Evolutionary conservation across 768 basidiomycete species (phyloP).

Genomic region (Leccinum aurantiacum): DNA sequence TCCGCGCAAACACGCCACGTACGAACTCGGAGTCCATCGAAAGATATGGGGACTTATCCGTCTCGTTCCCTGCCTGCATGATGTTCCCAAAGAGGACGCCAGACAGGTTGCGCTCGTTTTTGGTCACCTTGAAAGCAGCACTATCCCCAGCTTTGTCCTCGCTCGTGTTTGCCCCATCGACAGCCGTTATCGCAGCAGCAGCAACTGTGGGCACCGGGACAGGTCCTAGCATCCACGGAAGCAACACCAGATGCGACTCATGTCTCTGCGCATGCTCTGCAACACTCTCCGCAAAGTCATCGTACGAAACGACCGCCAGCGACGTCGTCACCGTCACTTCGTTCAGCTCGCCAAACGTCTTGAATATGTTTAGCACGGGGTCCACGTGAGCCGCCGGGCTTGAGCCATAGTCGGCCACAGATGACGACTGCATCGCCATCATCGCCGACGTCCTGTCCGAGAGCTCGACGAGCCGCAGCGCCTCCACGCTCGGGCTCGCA

Average conservation of each 20-base stretch:
- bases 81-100: conserved; percentile 54
- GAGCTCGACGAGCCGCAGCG: conserved; percentile 82
- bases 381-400: conserved; percentile 69
- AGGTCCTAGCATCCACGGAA: conserved; percentile 68
- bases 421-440: conserved; percentile 48
- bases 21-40: conserved; percentile 78
- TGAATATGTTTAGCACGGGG: conserved; percentile 71
- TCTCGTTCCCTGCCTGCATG: conserved; percentile 5
- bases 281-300: conserved; percentile 72
- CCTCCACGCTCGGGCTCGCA: conserved; percentile 55
- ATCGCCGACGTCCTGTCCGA: conserved; percentile 65
- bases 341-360: conserved; percentile 74
- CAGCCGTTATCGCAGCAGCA: conserved; percentile 27
- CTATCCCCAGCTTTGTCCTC: background rate
- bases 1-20: conserved; percentile 72
- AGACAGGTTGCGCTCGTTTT: conserved; percentile 57
- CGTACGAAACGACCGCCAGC: conserved; percentile 72
- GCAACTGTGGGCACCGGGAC: background rate
- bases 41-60: conserved; percentile 39
- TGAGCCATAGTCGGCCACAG: conserved; percentile 49
- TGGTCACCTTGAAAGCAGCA: conserved; percentile 12
- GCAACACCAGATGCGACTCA: conserved; percentile 69
- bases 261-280: conserved; percentile 60
- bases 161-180: background rate
- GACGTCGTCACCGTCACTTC: conserved; percentile 62